Base-by-base conservation (phyloP, 495 filamentous ascomycete species). In the Hypoxylon lienhwacheense region DNA sequence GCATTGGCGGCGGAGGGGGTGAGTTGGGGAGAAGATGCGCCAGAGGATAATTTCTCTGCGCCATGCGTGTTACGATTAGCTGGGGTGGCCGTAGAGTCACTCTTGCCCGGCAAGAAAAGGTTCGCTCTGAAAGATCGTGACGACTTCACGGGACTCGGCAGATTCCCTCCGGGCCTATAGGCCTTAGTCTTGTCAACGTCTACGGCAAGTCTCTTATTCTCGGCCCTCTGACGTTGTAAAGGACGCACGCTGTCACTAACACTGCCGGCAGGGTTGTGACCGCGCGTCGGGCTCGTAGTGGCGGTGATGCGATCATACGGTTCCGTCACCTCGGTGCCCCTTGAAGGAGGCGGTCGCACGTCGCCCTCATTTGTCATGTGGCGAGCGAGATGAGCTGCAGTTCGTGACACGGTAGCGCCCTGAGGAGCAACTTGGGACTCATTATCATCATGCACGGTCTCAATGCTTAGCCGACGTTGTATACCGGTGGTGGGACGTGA, bases 251-350 rank as follows among this genome's bases (percentile, higher is more conserved):
- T 95, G 47, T 90, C 88, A 2, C 82, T 77, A 11, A 89, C 40
- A 65, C 88, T 92, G 45, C 80, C 73, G 1, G 85, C 82, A 31
- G 81, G 79, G 59, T 87, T 76, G 41, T 78, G 71, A 24, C 77
- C 80, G 14, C 81, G 81, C 2, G 82, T 87, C 21, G 86, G 88
- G 55, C 87, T 90, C 0, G 87, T 86, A 59, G 86, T 89, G 33
- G 84, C 81, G 0, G 86, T 90, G 40, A 81, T 79, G 51, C 82
- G 79, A 53, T 89, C 88, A 42, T 70, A 65, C 2, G 72, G 71
- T 36, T 80, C 88, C 33, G 89, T 92, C 62, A 82, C 81, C 53
- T 93, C 89, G 6, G 89, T 92, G 20, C 86, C 88, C 53, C 88
- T 76, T 8, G 89, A 92, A 5, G 83, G 84, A 19, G 87, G 88